Percentiles rank a stretch among this genome's conserved stretches.
phyloP scores from a whole-genome alignment of 331 rosid species.

The Spiraea crenata region DNA sequence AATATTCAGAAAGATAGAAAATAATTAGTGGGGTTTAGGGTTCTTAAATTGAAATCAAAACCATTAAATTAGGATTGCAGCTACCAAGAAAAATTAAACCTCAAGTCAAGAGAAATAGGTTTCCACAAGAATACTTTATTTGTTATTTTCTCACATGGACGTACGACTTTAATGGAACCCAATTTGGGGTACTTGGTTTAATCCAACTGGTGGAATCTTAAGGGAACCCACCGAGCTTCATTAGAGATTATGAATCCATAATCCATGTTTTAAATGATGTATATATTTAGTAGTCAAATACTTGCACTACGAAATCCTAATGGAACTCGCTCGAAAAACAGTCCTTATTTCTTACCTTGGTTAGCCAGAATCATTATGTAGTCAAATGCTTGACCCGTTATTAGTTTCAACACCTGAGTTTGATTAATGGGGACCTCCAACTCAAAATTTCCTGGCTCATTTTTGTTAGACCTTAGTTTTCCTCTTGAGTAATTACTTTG shows the following conservation, averaged over 20 bases:
- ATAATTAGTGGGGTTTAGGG: neutral
- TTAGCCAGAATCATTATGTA: no score
- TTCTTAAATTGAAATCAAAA: conserved; percentile 21
- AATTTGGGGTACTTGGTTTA: conserved; percentile 22
- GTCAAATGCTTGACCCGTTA: no score
- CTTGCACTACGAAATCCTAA: no score
- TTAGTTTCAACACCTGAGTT: no score
- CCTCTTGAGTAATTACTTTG: no score
- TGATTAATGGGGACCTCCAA: no score
- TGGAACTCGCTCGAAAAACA: no score
- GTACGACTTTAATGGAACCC: conserved; percentile 22
- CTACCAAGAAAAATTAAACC: conserved; percentile 38
- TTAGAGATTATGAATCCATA: conserved; percentile 48
- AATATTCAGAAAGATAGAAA: neutral
- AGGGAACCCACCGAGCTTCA: conserved; percentile 30
- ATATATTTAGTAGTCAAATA: no score
- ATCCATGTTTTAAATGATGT: no score
- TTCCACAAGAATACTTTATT: neutral
- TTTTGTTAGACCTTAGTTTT: no score
- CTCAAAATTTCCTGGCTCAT: no score
- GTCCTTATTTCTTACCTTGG: no score
- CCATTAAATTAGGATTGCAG: conserved; percentile 32
- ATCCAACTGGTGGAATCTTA: conserved; percentile 62
- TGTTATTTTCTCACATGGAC: conserved; percentile 22
- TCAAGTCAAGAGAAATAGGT: conserved; percentile 44